These are phyloP conservation scores for Xylaria sp. DNA, from an alignment of 2,329 filamentous ascomycete species.

Conservation along the genomic window DNA sequence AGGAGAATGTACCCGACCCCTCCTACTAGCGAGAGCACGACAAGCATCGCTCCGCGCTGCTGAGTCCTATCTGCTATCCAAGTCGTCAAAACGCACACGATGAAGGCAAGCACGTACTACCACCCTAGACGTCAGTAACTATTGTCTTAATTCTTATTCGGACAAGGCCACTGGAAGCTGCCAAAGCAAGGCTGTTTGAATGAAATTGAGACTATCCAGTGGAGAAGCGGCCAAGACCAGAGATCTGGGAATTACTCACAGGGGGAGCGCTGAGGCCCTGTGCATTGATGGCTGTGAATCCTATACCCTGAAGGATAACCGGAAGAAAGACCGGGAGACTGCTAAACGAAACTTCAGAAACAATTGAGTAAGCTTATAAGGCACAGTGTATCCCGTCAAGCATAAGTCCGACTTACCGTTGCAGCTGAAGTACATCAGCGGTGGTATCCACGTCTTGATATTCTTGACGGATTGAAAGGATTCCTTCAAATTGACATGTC, in stretches of 20 bases:
- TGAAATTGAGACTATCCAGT: background rate
- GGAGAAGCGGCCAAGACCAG: background rate
- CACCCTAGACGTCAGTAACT: background rate
- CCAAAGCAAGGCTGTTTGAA: background rate
- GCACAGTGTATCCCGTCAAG: conserved; percentile 61
- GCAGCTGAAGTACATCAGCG: conserved; percentile 56
- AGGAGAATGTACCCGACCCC: conserved; percentile 73
- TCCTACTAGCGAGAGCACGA: conserved; percentile 65
- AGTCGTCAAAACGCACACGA: conserved; percentile 69
- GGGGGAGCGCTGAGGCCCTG: conserved; percentile 79
- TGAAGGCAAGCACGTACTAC: conserved; percentile 71
- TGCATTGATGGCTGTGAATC: conserved; percentile 72
- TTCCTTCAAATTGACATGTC: conserved; percentile 58
- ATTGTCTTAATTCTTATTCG: background rate
- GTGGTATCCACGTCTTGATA: conserved; percentile 62
- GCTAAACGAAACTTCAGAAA: conserved; percentile 71
- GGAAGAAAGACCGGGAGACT: conserved; percentile 74
- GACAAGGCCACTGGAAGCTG: background rate
- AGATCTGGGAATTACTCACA: background rate
- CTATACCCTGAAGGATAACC: conserved; percentile 72
- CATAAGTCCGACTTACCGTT: conserved; percentile 49
- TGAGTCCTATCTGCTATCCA: conserved; percentile 73
- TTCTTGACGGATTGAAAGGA: conserved; percentile 59
- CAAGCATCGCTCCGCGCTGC: conserved; percentile 72
- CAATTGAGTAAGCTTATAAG: conserved; percentile 52